Evolutionary conservation across 495 filamentous ascomycete genomes (phyloP).

Genomic region (Daldinia childiae): DNA sequence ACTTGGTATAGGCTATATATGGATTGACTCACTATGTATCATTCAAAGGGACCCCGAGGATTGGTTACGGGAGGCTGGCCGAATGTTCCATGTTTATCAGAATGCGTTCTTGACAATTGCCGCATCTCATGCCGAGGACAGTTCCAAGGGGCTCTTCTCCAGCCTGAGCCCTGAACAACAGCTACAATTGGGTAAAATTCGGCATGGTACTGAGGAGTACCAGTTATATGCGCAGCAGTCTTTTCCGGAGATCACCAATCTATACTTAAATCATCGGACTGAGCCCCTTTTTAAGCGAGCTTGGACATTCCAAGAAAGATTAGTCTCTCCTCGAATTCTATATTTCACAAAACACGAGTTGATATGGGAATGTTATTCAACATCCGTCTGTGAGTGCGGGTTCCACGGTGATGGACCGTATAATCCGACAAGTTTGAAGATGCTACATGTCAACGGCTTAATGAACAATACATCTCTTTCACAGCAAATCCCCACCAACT

Average conservation of each 20-base stretch:
- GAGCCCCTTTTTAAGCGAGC: neutral
- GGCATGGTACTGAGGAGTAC: neutral
- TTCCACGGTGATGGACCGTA: neutral
- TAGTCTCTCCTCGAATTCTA: constrained; percentile 42
- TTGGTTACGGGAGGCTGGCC: constrained; percentile 3
- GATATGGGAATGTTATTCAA: constrained; percentile 42
- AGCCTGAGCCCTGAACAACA: neutral
- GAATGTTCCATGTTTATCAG: constrained; percentile 14
- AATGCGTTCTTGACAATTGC: constrained; percentile 5
- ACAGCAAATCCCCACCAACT: neutral
- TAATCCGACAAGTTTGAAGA: neutral
- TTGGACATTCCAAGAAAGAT: constrained; percentile 39
- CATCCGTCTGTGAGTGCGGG: constrained; percentile 35
- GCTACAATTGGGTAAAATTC: neutral
- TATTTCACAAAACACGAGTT: constrained; percentile 39
- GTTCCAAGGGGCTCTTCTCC: constrained; percentile 1
- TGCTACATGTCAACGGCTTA: neutral
- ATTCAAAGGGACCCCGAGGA: constrained; percentile 8
- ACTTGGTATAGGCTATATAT: constrained; percentile 7
- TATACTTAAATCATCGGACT: neutral
- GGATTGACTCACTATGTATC: constrained; percentile 16
- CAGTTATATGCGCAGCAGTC: constrained; percentile 4
- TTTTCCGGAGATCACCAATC: neutral
- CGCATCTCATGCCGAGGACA: neutral
- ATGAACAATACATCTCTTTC: neutral